phyloP scores from a whole-genome alignment of 352 stramenopile genomes.

The Pythium sukuiense region DNA sequence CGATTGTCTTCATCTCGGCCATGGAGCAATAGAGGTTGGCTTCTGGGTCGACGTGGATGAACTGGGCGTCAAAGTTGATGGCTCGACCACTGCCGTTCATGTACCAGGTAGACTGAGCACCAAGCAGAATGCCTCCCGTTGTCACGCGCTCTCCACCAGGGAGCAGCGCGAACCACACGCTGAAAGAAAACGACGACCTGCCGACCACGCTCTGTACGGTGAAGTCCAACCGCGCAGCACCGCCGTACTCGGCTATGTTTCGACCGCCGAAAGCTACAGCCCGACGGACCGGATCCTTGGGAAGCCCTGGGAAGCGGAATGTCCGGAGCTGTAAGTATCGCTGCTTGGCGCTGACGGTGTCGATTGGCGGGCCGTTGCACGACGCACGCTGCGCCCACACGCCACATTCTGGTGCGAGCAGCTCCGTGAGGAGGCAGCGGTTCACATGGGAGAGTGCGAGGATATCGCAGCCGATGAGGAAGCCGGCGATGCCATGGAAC shows the following conservation, averaged over 20 bases:
- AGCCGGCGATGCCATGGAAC: background rate
- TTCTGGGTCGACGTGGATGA: conserved; percentile 36
- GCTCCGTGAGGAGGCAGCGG: background rate
- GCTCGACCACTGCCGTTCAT: conserved; percentile 25
- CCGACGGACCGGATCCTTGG: background rate
- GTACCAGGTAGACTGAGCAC: conserved; percentile 32
- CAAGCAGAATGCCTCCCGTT: conserved; percentile 31
- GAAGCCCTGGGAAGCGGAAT: background rate
- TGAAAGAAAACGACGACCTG: background rate
- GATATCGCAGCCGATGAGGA: conserved; percentile 5
- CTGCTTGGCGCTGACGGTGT: background rate
- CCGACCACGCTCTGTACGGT: background rate
- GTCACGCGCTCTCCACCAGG: background rate
- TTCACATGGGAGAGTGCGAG: conserved; percentile 3
- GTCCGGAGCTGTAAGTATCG: background rate
- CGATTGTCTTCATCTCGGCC: conserved; percentile 17
- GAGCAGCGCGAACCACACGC: background rate
- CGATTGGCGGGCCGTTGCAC: background rate
- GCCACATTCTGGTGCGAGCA: background rate
- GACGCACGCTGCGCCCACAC: background rate
- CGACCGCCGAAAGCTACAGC: too few species aligned
- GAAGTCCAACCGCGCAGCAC: background rate
- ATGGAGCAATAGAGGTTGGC: conserved; percentile 41
- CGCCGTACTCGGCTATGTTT: background rate
- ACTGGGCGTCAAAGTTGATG: conserved; percentile 33